Evolutionary conservation across 345 rosid species (phyloP).

Genomic region (Kandelia obovata): DNA sequence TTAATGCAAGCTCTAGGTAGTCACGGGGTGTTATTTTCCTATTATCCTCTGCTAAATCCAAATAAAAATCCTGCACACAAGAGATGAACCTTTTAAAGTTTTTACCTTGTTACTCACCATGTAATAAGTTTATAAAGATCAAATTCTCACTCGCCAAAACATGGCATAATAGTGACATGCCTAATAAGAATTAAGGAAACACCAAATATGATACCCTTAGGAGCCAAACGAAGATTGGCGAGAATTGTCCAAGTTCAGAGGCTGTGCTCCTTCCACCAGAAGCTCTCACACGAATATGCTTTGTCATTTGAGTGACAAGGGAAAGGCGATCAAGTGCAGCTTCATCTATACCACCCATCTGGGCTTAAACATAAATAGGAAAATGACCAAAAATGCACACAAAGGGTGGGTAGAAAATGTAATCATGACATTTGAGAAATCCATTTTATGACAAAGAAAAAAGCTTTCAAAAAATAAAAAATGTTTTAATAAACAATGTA

Average conservation of each 20-base stretch:
- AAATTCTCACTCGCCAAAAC: neutral
- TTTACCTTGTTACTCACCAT: neutral
- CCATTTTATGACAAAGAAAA: neutral
- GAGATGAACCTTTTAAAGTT: neutral
- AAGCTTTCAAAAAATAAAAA: neutral
- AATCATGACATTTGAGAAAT: neutral
- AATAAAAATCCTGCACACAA: slow-evolving; percentile 74
- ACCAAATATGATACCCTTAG: slow-evolving; percentile 58
- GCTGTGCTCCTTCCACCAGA: slow-evolving; percentile 70
- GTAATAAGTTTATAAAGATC: neutral
- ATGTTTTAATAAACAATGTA: neutral
- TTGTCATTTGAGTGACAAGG: slow-evolving; percentile 95
- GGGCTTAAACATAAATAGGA: slow-evolving; percentile 11
- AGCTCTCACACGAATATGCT: slow-evolving; percentile 93
- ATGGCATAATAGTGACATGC: neutral
- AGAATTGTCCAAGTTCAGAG: slow-evolving; percentile 88
- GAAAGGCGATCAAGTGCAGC: slow-evolving; percentile 94
- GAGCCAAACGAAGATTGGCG: slow-evolving; percentile 99
- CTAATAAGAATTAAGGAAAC: neutral
- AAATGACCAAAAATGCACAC: neutral
- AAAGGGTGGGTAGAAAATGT: neutral
- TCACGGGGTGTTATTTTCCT: slow-evolving; percentile 86
- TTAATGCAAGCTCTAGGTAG: slow-evolving; percentile 87
- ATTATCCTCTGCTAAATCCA: slow-evolving; percentile 81
- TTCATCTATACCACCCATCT: slow-evolving; percentile 99